Base-by-base conservation (phyloP, 108 stramenopile genomes). In the Cyclostephanos invisitatus region DNA sequence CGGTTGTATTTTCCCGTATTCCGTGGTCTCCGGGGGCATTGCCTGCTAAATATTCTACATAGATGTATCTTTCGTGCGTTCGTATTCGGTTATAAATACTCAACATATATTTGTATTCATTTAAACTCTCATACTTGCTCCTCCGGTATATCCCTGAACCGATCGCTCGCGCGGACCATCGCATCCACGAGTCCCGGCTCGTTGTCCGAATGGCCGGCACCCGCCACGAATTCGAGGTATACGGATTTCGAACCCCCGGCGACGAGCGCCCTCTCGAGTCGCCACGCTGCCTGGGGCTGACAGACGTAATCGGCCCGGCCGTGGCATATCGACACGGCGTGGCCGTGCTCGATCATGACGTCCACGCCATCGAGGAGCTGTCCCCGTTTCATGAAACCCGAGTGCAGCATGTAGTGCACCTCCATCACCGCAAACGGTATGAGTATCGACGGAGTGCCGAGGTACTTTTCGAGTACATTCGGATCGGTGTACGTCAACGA, bases 381-480 rank as follows among this genome's bases (percentile, higher is more conserved):
- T 6, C 64, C 79, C 12, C 78, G 66, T 5, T 51, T 7, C 60
- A 84, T 63, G 65, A 81, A 84, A n/a, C 80, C 83, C n/a, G 21
- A 22, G 58, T 84, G 77, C 8, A 73, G 18, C 68, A 84, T 79
- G 72, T 74, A 81, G 38, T 70, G 51, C 20, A 65, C 71, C 69
- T 84, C 79, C 14, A 84, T 60, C 24, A 78, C 62, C 11, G 78
- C 83, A 22, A 81, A 84, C 10, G 83, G 64, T 0, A 77, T 80
- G 62, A 84, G 46, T n/a, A 61, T 35, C 17, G 3, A 15, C 7
- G 68, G 57, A n/a, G 68, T 69, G 15, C 36, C 28, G 0, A 48
- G 70, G 15, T 29, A 28, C 0, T 1, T 28, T 25, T 27, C 29
- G 2, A 37, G 35, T 3, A 24, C 36, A 7, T 5, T 11, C 9